Percentiles rank a stretch among this genome's conserved stretches.
phyloP scores from a whole-genome alignment of 2,329 filamentous ascomycete species.

The Cordyceps pruinosa region DNA sequence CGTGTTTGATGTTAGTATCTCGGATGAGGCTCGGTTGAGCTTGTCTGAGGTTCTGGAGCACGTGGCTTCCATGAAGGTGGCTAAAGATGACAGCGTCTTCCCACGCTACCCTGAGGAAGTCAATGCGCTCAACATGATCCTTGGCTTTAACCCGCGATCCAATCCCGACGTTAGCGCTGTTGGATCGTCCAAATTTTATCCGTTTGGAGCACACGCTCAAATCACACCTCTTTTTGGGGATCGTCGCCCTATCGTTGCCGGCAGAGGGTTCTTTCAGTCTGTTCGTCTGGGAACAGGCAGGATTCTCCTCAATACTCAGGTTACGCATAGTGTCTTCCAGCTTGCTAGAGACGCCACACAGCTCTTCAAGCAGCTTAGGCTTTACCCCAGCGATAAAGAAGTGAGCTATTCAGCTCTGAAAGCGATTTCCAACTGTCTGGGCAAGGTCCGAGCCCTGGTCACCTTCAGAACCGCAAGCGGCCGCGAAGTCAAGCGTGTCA shows the following conservation, averaged over 20 bases:
- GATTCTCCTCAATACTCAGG: slow-evolving; percentile 48
- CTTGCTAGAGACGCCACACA: slow-evolving; percentile 28
- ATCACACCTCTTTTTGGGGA: slow-evolving; percentile 21
- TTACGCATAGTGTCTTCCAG: slow-evolving; percentile 48
- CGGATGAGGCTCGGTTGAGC: slow-evolving; percentile 30
- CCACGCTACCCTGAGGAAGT: slow-evolving; percentile 43
- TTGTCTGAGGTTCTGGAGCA: slow-evolving; percentile 39
- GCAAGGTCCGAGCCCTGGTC: slow-evolving; percentile 31
- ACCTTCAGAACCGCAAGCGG: slow-evolving; percentile 26
- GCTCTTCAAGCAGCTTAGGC: slow-evolving; percentile 25
- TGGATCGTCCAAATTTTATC: slow-evolving; percentile 44
- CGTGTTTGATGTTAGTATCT: slow-evolving; percentile 35
- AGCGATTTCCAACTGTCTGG: slow-evolving; percentile 30
- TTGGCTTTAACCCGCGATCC: slow-evolving; percentile 37
- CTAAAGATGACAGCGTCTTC: slow-evolving; percentile 30
- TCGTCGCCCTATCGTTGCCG: slow-evolving; percentile 30
- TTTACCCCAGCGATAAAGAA: slow-evolving; percentile 14
- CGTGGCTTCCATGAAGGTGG: slow-evolving; percentile 35
- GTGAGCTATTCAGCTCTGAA: slow-evolving; percentile 22
- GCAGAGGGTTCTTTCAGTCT: slow-evolving; percentile 51
- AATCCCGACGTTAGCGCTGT: slow-evolving; percentile 32
- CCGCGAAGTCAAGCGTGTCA: slow-evolving; percentile 24
- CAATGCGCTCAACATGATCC: slow-evolving; percentile 46
- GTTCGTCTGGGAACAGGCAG: slow-evolving; percentile 46
- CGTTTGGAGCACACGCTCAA: slow-evolving; percentile 27